phyloP scores from a whole-genome alignment of 2,329 filamentous ascomycete species.

The Tolypocladium endophyticum region DNA sequence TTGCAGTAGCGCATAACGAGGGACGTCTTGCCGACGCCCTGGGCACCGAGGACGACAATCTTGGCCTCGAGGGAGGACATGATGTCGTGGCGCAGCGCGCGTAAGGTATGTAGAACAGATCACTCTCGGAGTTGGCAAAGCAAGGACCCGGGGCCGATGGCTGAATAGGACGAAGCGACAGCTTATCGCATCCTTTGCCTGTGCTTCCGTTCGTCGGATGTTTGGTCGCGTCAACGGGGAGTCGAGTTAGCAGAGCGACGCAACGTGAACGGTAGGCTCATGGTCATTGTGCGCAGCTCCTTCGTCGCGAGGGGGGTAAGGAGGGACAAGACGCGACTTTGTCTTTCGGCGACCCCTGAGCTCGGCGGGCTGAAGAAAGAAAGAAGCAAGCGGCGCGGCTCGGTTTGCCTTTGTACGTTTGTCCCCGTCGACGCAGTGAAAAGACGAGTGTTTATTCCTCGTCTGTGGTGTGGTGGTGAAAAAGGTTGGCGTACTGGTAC shows the following conservation, averaged over 20 bases:
- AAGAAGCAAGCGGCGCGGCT: background rate
- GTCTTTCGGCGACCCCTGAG: background rate
- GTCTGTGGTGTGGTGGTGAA: background rate
- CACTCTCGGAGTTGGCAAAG: background rate
- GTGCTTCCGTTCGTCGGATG: background rate
- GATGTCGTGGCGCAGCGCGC: background rate
- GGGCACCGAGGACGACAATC: conserved; percentile 69
- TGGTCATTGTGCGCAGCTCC: background rate
- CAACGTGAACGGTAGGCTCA: background rate
- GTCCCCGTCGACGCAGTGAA: background rate
- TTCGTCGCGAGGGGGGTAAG: background rate
- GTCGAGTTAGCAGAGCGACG: background rate
- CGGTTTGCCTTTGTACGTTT: background rate
- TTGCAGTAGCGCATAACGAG: conserved; percentile 69
- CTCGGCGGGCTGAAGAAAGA: background rate
- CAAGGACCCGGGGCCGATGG: background rate
- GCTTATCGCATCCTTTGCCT: conserved; percentile 1
- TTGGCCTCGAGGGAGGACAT: conserved; percentile 66
- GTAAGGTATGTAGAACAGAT: background rate
- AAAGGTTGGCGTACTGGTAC: background rate
- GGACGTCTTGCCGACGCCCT: conserved; percentile 72
- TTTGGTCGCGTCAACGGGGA: background rate
- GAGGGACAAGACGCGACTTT: background rate
- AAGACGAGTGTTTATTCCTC: background rate
- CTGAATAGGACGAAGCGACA: background rate